Conservation (phyloP, 495 filamentous ascomycete genomes). For the Massariosphaeria phaeospora region DNA sequence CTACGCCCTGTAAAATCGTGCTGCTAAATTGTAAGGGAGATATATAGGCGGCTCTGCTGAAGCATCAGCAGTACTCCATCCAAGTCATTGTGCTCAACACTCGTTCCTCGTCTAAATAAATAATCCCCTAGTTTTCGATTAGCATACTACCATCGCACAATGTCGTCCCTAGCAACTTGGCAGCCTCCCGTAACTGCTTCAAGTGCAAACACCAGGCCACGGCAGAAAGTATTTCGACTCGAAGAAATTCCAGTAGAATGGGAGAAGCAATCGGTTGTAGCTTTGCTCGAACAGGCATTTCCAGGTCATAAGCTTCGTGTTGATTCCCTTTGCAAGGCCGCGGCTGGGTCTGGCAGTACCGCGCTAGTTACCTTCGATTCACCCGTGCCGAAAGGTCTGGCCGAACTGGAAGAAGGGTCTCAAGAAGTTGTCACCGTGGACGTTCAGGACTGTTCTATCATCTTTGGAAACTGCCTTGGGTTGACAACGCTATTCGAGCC, state of each 20-base stretch:
- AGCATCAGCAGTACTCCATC: background rate
- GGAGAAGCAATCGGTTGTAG: background rate
- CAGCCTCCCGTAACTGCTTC: background rate
- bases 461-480: background rate
- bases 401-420: background rate
- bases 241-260: background rate
- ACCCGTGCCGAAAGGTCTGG: background rate
- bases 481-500: background rate
- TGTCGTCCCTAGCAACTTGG: no score
- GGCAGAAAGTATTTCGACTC: background rate
- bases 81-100: background rate
- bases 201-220: background rate
- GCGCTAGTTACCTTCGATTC: background rate
- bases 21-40: background rate
- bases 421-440: background rate
- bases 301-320: background rate
- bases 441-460: background rate
- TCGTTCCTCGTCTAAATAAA: background rate
- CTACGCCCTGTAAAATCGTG: no score
- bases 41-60: background rate
- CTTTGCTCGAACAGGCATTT: background rate
- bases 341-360: background rate
- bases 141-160: background rate
- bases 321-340: background rate
- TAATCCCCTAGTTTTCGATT: background rate